These are phyloP conservation scores for Boletales sp. DNA, from an alignment of 768 basidiomycete genomes.

Conservation along the genomic window DNA sequence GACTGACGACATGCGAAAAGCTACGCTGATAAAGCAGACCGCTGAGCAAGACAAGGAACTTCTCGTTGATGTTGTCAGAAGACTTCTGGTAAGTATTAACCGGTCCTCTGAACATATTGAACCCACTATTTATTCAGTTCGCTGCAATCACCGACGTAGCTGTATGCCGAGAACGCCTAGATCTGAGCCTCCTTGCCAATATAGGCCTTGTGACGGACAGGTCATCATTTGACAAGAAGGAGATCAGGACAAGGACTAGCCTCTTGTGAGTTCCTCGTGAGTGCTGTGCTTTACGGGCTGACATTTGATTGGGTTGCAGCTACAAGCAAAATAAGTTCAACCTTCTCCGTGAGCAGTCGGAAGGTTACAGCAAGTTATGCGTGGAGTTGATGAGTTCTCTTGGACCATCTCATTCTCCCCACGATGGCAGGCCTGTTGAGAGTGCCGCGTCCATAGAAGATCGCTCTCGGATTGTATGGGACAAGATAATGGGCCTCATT, in stretches of 20 bases:
- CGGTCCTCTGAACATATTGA: background rate
- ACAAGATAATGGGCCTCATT: constrained; percentile 82
- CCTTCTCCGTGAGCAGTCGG: constrained; percentile 92
- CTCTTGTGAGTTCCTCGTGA: constrained; percentile 59
- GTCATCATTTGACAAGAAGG: constrained; percentile 66
- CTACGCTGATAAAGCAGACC: constrained; percentile 45
- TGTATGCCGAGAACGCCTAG: constrained; percentile 72
- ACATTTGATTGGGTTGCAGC: constrained; percentile 38
- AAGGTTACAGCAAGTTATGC: constrained; percentile 92
- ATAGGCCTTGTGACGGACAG: constrained; percentile 72
- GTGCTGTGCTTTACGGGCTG: background rate
- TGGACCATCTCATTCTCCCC: constrained; percentile 67
- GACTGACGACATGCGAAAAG: constrained; percentile 24
- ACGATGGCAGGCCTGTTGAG: constrained; percentile 65
- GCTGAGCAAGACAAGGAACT: constrained; percentile 64
- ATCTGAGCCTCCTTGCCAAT: constrained; percentile 56
- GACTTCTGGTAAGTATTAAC: constrained; percentile 47
- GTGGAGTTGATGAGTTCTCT: constrained; percentile 77
- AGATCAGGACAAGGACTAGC: constrained; percentile 74
- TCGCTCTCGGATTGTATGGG: constrained; percentile 70
- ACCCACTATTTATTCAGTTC: constrained; percentile 39
- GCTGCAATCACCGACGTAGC: constrained; percentile 52
- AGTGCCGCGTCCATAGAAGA: constrained; percentile 53
- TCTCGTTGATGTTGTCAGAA: constrained; percentile 54
- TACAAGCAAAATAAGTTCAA: constrained; percentile 99